Evolutionary conservation across 192 early-diverging fungal genomes (phyloP).

Genomic region (Kappamyces sp.): DNA sequence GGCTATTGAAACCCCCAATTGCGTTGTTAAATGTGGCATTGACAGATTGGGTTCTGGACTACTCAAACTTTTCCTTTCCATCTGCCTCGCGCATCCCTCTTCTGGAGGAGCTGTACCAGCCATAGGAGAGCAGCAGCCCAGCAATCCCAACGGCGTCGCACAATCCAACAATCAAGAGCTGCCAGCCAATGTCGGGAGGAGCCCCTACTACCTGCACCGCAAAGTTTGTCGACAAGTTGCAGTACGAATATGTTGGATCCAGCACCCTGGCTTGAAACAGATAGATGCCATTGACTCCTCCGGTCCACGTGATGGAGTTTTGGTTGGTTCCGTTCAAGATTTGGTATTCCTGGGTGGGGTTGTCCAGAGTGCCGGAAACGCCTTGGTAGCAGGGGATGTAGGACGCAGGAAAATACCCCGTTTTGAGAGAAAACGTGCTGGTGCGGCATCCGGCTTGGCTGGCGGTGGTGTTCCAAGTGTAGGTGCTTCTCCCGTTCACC

Average conservation of each 20-base stretch:
- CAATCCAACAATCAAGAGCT: background rate
- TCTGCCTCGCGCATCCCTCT: background rate
- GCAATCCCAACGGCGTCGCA: background rate
- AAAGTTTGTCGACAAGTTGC: conserved; percentile 12
- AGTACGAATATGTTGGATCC: conserved; percentile 12
- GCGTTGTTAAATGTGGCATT: too few relatives aligned
- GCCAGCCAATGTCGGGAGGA: background rate
- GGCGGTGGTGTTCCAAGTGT: conserved; percentile 9
- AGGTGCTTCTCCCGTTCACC: conserved; percentile 1
- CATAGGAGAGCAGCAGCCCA: background rate
- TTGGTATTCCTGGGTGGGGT: background rate
- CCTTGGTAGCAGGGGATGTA: too few relatives aligned
- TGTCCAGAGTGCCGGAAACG: background rate
- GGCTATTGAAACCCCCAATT: too few relatives aligned
- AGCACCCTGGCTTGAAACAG: conserved; percentile 8
- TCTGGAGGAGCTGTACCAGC: background rate
- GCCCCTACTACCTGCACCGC: conserved; percentile 8
- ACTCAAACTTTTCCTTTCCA: too few relatives aligned
- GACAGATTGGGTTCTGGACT: too few relatives aligned
- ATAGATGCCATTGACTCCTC: conserved; percentile 3
- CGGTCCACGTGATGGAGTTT: conserved; percentile 14
- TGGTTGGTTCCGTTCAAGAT: conserved; percentile 14
- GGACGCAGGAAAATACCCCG: too few relatives aligned
- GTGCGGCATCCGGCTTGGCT: background rate
- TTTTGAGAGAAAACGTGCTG: too few relatives aligned